Conservation (phyloP, 176 grass and related monocot species). For the Eremochloa ophiuroides region DNA sequence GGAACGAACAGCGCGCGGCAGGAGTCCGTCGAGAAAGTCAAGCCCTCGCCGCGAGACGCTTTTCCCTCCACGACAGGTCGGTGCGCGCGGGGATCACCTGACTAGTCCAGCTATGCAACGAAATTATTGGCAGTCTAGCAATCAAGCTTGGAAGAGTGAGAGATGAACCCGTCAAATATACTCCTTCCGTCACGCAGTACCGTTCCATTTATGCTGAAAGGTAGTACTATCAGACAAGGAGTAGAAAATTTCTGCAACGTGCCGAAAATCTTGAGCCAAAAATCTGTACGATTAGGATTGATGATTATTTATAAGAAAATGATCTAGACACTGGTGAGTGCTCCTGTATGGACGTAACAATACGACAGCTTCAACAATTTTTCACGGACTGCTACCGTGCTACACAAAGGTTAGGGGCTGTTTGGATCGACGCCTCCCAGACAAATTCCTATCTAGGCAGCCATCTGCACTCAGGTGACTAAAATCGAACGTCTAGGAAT, state of each 20-base stretch:
- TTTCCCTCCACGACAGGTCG: background rate
- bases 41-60: background rate
- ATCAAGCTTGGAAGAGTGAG: background rate
- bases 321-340: background rate
- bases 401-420: background rate
- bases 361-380: background rate
- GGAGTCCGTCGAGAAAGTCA: too few relatives aligned
- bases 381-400: background rate
- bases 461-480: too few relatives aligned
- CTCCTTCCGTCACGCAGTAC: too few relatives aligned
- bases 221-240: background rate
- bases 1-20: background rate
- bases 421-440: too few relatives aligned
- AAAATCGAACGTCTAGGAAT: too few relatives aligned
- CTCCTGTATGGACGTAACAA: too few relatives aligned
- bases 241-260: too few relatives aligned
- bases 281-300: background rate
- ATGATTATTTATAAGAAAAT: background rate
- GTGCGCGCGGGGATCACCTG: background rate
- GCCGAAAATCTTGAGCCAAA: background rate
- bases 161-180: background rate
- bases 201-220: background rate
- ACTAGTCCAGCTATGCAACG: background rate
- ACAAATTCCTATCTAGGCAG: too few relatives aligned
- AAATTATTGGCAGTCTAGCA: background rate